Evolutionary conservation across 1,139 yeast species (phyloP).

Genomic region (Starmera stellimalicola): DNA sequence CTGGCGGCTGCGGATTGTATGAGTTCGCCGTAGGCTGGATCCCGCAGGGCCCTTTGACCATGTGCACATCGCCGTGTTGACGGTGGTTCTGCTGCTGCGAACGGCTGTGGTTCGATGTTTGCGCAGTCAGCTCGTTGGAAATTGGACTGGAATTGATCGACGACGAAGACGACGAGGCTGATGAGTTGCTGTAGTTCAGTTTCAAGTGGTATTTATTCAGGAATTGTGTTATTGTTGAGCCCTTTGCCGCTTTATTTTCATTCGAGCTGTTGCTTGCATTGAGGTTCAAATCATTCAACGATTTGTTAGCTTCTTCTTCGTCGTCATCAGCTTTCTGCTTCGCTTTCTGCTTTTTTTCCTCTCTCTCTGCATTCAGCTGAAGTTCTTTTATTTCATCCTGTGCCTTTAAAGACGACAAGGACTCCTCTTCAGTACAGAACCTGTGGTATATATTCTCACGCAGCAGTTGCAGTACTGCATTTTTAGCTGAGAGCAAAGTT

Average conservation of each 20-base stretch:
- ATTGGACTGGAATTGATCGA: constrained; percentile 1
- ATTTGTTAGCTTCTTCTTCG: too few species aligned
- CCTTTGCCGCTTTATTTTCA: neutral
- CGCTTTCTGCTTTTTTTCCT: too few species aligned
- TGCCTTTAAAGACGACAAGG: too few species aligned
- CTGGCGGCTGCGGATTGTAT: constrained; percentile 11
- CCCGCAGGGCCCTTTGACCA: constrained; percentile 11
- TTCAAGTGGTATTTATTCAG: constrained; percentile 11
- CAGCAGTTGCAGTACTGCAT: constrained; percentile 33
- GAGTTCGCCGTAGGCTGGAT: constrained; percentile 8
- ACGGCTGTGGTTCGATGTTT: neutral
- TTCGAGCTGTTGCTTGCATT: too few species aligned
- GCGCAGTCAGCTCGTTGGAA: neutral
- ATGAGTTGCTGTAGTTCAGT: constrained; percentile 2
- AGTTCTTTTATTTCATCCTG: too few species aligned
- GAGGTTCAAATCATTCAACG: too few species aligned
- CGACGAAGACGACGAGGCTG: constrained; percentile 4
- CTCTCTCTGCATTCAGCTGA: too few species aligned
- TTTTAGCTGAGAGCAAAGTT: constrained; percentile 32
- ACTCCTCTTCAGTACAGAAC: constrained; percentile 12
- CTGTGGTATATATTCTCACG: constrained; percentile 35
- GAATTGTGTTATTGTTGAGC: constrained; percentile 7
- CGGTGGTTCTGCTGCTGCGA: neutral
- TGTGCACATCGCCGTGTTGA: constrained; percentile 1
- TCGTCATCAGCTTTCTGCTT: too few species aligned